Evolutionary conservation across 331 rosid genomes (phyloP), one percentile per base, ranked within the genome.

Genomic region (Telfairia occidentalis): DNA sequence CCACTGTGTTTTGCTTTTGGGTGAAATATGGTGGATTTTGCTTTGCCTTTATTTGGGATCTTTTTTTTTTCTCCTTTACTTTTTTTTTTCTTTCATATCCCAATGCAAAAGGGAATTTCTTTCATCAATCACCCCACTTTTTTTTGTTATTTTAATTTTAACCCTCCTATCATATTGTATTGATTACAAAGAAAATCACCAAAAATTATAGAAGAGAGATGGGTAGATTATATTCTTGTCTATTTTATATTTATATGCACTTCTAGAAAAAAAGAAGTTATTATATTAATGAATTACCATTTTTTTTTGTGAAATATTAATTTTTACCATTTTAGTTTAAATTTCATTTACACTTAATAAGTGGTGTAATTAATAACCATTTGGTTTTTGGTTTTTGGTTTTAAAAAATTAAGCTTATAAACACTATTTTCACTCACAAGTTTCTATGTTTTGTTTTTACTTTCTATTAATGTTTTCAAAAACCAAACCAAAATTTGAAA

Each of bases 1-100:
- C 74, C 74, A 70, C 57, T 70, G 57, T 70, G 57, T 45, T 70
- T 45, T 28, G 58, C 74, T 70, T 70, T 70, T 70, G 40, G 74
- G 57, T 69, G 55, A 69, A 69, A 26, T 7, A 3, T 70, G 57
- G 74, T 70, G 75, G 43, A 18, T 70, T 70, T 70, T 70, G 58
- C 59, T 70, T 70, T 70, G 26, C 75, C 75, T 70, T 70, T 70
- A 46, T 69, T 45, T 43, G 13, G 37, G 54, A 28, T 43, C 74
- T 15, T 28, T 21, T 24, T 43, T 11, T 32, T 32, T 60, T 30
- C 12, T 6, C 3, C 2, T 24, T 12, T 29, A 12, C n/a, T 23
- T 26, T 58, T 13, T 26, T 30, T 16, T 18, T 18, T 2, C 2
- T 10, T 66, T 40, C 50, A 23, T 66, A 66, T 66, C 73, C 73